phyloP scores from a whole-genome alignment of 2,329 filamentous ascomycete species.

The Venturia effusa region DNA sequence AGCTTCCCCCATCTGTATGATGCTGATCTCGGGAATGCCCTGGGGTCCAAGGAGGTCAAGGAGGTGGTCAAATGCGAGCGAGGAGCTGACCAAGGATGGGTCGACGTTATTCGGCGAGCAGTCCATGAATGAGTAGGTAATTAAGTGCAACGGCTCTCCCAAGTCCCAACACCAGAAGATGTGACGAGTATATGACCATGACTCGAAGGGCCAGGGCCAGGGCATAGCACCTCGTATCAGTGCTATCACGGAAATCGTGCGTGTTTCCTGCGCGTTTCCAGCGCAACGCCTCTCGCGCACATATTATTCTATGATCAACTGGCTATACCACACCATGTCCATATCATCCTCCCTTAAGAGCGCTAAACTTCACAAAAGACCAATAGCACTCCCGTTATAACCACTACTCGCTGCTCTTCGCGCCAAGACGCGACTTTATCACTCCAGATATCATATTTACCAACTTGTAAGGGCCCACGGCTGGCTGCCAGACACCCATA shows the following conservation, averaged over 20 bases:
- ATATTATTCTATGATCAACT: background rate
- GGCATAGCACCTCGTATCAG: background rate
- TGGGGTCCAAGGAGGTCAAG: slow-evolving; percentile 3
- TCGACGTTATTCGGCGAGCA: background rate
- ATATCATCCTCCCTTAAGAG: background rate
- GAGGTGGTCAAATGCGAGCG: slow-evolving; percentile 3
- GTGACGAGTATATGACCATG: background rate
- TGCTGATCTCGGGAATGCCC: slow-evolving; percentile 4
- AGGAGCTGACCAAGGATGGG: background rate
- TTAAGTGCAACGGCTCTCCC: background rate
- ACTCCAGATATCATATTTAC: background rate
- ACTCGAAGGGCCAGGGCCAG: background rate
- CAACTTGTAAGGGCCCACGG: background rate
- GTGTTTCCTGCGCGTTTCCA: background rate
- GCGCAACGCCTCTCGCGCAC: background rate
- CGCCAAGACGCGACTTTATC: background rate
- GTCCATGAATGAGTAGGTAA: background rate
- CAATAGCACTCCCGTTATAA: background rate
- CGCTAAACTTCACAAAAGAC: background rate
- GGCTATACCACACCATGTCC: background rate
- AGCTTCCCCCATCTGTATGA: slow-evolving; percentile 11
- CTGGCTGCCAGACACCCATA: background rate
- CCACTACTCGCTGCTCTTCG: background rate
- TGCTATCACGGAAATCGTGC: too few species aligned
- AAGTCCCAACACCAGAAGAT: background rate